Conservation (phyloP, 2,329 filamentous ascomycete genomes). For the Xylariaceae sp. region DNA sequence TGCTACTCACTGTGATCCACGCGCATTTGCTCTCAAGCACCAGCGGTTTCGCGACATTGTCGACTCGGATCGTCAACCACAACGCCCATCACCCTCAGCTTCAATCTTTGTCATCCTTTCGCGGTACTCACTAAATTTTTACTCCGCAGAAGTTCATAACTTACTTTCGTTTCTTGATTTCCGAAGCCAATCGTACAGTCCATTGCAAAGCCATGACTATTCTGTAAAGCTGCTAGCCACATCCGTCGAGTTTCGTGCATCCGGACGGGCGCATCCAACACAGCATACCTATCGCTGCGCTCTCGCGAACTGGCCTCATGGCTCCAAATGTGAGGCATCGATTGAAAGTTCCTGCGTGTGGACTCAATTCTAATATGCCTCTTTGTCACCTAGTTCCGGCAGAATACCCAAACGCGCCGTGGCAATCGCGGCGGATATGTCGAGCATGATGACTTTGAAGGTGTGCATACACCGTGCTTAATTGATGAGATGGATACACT, state of each 20-base stretch:
- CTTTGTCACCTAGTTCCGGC: conserved; percentile 26
- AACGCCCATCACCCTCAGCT: not conserved
- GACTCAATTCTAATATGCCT: conserved; percentile 3
- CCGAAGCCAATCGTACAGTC: not conserved
- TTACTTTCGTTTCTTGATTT: not conserved
- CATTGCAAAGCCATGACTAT: not conserved
- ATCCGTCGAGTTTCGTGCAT: conserved; percentile 3
- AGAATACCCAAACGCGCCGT: conserved; percentile 48
- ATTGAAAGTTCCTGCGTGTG: too few relatives aligned
- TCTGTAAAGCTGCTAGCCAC: not conserved
- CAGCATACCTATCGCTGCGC: not conserved
- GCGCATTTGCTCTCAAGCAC: not conserved
- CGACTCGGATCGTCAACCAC: not conserved
- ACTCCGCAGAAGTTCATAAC: not conserved
- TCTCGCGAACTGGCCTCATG: conserved; percentile 15
- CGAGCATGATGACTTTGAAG: conserved; percentile 61
- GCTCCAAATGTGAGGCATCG: conserved; percentile 26
- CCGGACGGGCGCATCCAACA: conserved; percentile 7
- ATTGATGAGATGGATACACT: not conserved
- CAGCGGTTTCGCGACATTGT: not conserved
- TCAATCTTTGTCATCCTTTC: not conserved
- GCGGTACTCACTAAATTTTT: not conserved
- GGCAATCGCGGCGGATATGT: conserved; percentile 53
- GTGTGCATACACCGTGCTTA: conserved; percentile 30
- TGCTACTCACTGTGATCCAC: too few relatives aligned